These are phyloP conservation scores for Penicillium longicatenatum DNA, from an alignment of 495 filamentous ascomycete species.

Conservation along the genomic window DNA sequence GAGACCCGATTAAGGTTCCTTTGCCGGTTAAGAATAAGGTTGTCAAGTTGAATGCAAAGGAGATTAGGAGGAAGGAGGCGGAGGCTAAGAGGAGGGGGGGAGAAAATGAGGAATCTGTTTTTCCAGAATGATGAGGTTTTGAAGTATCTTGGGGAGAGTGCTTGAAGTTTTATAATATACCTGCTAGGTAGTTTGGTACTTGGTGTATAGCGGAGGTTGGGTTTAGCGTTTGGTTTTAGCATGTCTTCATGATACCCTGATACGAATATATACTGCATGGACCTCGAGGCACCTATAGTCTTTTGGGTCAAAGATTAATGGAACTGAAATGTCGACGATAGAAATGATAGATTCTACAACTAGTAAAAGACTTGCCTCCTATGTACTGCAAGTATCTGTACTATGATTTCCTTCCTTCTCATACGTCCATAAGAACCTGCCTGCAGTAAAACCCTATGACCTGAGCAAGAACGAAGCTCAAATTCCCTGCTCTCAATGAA, in stretches of 20 bases:
- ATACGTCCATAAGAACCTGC: background rate
- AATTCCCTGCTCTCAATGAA: background rate
- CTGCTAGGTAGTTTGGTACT: background rate
- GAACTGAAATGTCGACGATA: background rate
- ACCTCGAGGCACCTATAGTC: too few relatives aligned
- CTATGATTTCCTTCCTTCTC: background rate
- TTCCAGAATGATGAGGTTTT: conserved; percentile 71
- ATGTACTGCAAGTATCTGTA: background rate
- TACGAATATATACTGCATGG: background rate
- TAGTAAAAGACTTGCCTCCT: background rate
- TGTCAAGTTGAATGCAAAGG: conserved; percentile 68
- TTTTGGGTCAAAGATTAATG: too few relatives aligned
- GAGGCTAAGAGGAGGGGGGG: conserved; percentile 63
- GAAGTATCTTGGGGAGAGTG: conserved; percentile 62
- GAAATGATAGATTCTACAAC: background rate
- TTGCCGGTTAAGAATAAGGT: conserved; percentile 48
- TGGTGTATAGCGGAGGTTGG: background rate
- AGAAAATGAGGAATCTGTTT: conserved; percentile 65
- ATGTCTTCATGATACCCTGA: conserved; percentile 4
- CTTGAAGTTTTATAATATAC: conserved; percentile 1
- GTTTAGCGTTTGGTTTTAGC: background rate
- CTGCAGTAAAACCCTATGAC: background rate
- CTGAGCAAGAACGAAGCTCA: background rate
- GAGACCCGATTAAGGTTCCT: conserved; percentile 21
- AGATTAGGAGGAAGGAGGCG: conserved; percentile 59